These are phyloP conservation scores for Phalaenopsis hybrid DNA, from an alignment of 116 monocot genomes.

Conservation along the genomic window DNA sequence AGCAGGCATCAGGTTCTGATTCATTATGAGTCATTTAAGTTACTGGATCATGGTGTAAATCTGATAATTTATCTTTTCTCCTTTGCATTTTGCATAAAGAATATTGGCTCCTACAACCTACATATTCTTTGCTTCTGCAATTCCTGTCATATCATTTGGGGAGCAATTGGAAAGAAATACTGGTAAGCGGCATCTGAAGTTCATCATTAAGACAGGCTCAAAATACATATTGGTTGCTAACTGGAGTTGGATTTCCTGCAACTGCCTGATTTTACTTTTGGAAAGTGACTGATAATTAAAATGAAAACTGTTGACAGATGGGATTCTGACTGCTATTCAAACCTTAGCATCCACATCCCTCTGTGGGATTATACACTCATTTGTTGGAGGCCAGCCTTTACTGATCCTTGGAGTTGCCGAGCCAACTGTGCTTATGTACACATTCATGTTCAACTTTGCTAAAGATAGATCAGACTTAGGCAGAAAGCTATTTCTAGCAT, in stretches of 20 bases:
- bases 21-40: not conserved
- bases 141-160: slow-evolving; percentile 82
- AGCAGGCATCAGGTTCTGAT: slow-evolving; percentile 51
- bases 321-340: slow-evolving; percentile 64
- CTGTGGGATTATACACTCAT: slow-evolving; percentile 70
- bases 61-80: not conserved
- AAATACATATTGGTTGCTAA: not conserved
- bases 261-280: not conserved
- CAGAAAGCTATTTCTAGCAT: slow-evolving; percentile 49
- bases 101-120: slow-evolving; percentile 80
- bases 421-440: slow-evolving; percentile 82
- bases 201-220: too few species aligned
- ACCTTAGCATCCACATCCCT: slow-evolving; percentile 71
- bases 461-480: slow-evolving; percentile 61
- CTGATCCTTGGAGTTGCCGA: slow-evolving; percentile 86
- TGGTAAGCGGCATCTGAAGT: slow-evolving; percentile 22
- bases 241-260: not conserved
- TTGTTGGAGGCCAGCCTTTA: slow-evolving; percentile 69
- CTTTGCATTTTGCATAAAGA: slow-evolving; percentile 14
- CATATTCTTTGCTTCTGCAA: slow-evolving; percentile 85
- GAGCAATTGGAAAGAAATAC: slow-evolving; percentile 75
- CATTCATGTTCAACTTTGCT: slow-evolving; percentile 80
- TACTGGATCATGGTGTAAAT: not conserved
- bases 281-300: not conserved
- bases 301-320: slow-evolving; percentile 28